Evolutionary conservation across 2,329 filamentous ascomycete genomes (phyloP), one percentile per base, ranked within the genome.

Genomic region (Cladorrhinum sp.): DNA sequence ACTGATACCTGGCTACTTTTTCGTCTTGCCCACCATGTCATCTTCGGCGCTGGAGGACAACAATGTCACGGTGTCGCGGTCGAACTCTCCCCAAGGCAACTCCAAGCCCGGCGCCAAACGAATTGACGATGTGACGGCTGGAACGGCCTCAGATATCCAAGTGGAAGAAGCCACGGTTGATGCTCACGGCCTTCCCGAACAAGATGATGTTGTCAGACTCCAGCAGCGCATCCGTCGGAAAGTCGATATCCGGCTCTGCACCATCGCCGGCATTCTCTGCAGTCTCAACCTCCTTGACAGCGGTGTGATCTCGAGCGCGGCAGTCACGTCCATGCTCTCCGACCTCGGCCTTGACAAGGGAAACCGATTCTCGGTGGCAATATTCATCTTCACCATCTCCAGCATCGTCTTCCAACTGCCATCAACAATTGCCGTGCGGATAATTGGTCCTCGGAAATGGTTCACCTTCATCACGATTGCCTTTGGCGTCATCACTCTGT

Each of bases 381-480:
- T 91, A 60, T 88, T 90, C 75, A 88, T 90, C 70, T 90, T 90
- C 73, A 90, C 87, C 9, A 80, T 90, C 58, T 79, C 86, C 4
- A 85, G 81, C 67, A 86, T 91, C 45, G 80, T 81, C 9, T 90
- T 88, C 68, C 87, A 90, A 70, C 75, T 90, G 7, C 88, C 88
- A 0, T 85, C 85, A 1, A 90, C 87, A 0, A 79, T 90, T 50
- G 83, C 85, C 1, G 85, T 89, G 25, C 80, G 88, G 51, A 80
- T 83, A 1, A 77, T 88, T 53, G 87, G 88, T 0, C 88, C 88
- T 0, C 78, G 87, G 13, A 69, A 82, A 54, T 87, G 84, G 80
- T 88, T 89, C 68, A 74, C 81, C 0, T 69, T 77, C 50, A 86
- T 83, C 62, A 89, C 86, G 1, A 74, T 85, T 58, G 74, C 74